These are phyloP conservation scores for Tilletia indica DNA, from an alignment of 1,284 basidiomycete species.

Conservation along the genomic window DNA sequence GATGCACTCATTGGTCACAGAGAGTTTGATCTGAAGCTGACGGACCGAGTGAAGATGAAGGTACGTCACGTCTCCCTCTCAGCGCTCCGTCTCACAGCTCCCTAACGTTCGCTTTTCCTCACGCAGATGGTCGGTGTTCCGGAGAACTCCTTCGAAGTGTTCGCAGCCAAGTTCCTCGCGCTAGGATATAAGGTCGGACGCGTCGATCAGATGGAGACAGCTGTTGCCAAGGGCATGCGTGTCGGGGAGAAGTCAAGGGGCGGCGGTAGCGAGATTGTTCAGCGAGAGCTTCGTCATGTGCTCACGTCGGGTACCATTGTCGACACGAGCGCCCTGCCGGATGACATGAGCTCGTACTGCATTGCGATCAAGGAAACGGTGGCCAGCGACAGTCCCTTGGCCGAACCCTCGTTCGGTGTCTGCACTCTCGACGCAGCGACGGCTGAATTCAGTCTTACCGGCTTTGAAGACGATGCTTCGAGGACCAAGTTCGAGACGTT, in stretches of 20 bases:
- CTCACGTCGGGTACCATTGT: constrained; percentile 96
- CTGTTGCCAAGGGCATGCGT: constrained; percentile 65
- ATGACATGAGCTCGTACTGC: constrained; percentile 94
- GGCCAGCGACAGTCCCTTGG: background rate
- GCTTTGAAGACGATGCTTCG: constrained; percentile 87
- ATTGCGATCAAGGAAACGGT: constrained; percentile 73
- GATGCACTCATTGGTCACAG: constrained; percentile 56
- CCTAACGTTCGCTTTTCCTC: background rate
- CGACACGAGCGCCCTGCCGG: constrained; percentile 80
- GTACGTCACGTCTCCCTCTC: background rate
- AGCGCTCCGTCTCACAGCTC: background rate
- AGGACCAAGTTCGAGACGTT: constrained; percentile 90
- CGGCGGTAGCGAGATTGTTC: constrained; percentile 29
- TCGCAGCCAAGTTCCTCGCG: constrained; percentile 59
- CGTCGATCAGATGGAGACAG: constrained; percentile 95
- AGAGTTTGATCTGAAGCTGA: constrained; percentile 62
- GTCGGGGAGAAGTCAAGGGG: constrained; percentile 61
- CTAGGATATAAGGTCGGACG: constrained; percentile 89
- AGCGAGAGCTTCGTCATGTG: constrained; percentile 67
- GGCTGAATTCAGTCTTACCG: constrained; percentile 87
- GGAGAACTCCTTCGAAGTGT: constrained; percentile 78
- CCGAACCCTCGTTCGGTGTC: constrained; percentile 69
- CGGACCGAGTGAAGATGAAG: constrained; percentile 92
- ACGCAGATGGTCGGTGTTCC: constrained; percentile 78
- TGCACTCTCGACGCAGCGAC: constrained; percentile 95